Evolutionary conservation across 805 yeast genomes (phyloP).

Genomic region (Candida morakotiae): DNA sequence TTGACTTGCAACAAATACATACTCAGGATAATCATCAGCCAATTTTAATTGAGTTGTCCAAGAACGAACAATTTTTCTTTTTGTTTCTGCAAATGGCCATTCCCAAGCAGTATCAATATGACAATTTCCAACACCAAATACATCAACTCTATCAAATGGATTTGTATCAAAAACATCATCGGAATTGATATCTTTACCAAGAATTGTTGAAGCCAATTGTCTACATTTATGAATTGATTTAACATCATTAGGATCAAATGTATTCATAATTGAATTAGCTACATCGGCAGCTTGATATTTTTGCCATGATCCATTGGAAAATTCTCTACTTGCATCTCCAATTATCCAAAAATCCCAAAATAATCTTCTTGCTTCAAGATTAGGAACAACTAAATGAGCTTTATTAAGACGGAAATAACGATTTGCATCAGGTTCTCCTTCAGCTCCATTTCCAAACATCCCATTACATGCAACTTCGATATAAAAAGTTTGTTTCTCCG

Average conservation of each 20-base stretch:
- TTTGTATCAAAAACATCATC: conserved; percentile 50
- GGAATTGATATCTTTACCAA: conserved; percentile 66
- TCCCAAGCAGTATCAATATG: conserved; percentile 98
- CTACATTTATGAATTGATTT: conserved; percentile 60
- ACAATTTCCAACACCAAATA: conserved; percentile 88
- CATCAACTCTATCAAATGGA: conserved; percentile 41
- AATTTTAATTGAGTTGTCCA: conserved; percentile 91
- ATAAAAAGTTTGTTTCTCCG: conserved; percentile 62
- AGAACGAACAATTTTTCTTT: conserved; percentile 86
- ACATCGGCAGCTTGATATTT: conserved; percentile 76
- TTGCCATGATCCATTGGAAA: conserved; percentile 72
- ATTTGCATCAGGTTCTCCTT: conserved; percentile 64
- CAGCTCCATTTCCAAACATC: conserved; percentile 73
- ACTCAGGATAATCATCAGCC: conserved; percentile 87
- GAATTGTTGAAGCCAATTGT: conserved; percentile 52
- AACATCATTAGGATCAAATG: conserved; percentile 70
- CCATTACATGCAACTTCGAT: conserved; percentile 92
- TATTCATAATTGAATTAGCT: conserved; percentile 79
- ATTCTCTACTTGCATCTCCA: conserved; percentile 87
- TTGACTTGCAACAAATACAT: conserved; percentile 90
- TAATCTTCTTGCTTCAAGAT: conserved; percentile 73
- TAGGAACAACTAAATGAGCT: conserved; percentile 81
- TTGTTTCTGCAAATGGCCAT: conserved; percentile 99
- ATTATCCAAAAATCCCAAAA: conserved; percentile 82
- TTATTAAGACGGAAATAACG: conserved; percentile 60